Percentiles rank a stretch among this genome's conserved stretches.
Conservation (phyloP, 495 filamentous ascomycete species). For the Neurospora hispaniola region DNA sequence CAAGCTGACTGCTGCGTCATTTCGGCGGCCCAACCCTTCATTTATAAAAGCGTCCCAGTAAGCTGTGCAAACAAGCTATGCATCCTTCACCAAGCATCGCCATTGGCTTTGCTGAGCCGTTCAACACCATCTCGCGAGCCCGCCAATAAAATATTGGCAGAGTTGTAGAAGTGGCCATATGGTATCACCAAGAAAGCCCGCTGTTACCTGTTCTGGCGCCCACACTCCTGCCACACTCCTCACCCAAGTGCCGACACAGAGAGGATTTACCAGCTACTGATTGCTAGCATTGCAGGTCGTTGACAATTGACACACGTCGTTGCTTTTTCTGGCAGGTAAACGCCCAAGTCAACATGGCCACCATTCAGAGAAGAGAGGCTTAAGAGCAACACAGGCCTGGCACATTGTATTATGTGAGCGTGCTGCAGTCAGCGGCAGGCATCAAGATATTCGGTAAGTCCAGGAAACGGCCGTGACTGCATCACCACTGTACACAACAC, state of each 20-base stretch:
- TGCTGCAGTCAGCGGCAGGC: neutral
- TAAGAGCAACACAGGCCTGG: neutral
- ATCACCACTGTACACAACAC: neutral
- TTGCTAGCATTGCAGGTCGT: neutral
- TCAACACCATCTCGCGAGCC: neutral
- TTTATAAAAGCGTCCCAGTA: neutral
- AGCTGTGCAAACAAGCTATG: neutral
- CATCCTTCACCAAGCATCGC: neutral
- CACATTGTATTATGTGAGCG: neutral
- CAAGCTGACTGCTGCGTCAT: neutral
- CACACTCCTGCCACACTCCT: neutral
- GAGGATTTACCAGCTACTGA: neutral
- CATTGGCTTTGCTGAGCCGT: neutral
- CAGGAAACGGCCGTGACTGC: neutral
- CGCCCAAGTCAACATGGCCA: neutral
- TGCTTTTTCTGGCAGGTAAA: neutral
- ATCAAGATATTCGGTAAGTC: neutral
- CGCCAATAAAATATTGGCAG: neutral
- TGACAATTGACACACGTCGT: neutral
- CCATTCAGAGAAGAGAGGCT: neutral
- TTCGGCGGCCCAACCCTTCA: neutral
- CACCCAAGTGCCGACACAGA: neutral
- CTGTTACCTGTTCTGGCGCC: neutral
- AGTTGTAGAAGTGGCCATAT: neutral
- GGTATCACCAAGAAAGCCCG: neutral